A percentile compares a stretch with the other conserved stretches of the same genome.
These are phyloP conservation scores for Zhuliangozyma blackwelliae DNA, from an alignment of 1,139 yeast genomes.

Conservation along the genomic window DNA sequence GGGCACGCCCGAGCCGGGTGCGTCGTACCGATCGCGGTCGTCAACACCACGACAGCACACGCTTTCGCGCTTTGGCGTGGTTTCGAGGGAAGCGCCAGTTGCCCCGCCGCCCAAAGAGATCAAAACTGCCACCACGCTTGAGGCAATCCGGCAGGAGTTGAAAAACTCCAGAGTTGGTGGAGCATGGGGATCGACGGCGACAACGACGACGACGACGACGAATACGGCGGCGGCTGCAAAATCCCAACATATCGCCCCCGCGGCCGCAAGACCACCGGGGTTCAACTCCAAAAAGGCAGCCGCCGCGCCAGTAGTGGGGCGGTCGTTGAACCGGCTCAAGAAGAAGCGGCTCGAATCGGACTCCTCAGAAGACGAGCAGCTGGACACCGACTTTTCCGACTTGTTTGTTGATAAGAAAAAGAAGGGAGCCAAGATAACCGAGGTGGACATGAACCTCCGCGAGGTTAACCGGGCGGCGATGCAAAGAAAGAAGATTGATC, in stretches of 20 bases:
- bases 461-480: constrained; percentile 20
- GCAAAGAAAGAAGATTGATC: constrained; percentile 17
- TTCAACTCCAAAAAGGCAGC: constrained; percentile 47
- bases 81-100: constrained; percentile 32
- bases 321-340: constrained; percentile 36
- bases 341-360: constrained; percentile 28
- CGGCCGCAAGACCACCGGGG: constrained; percentile 81
- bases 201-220: constrained; percentile 16
- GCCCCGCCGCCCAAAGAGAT: constrained; percentile 37
- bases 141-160: constrained; percentile 37
- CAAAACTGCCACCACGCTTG: constrained; percentile 32
- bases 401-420: constrained; percentile 33
- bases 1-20: constrained; percentile 5
- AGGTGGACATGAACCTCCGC: constrained; percentile 36
- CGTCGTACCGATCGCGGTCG: constrained; percentile 3
- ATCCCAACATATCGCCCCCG: constrained; percentile 23
- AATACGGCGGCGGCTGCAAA: no score
- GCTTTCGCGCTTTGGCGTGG: constrained; percentile 46
- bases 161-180: constrained; percentile 18
- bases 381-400: constrained; percentile 38
- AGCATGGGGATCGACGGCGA: constrained; percentile 5
- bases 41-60: constrained; percentile 36
- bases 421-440: constrained; percentile 32
- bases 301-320: constrained; percentile 14
- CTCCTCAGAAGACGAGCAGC: constrained; percentile 31